Percentiles rank a stretch among this genome's conserved stretches.
phyloP scores from a whole-genome alignment of 306 rosid species.

The Gastrolobium villosum region DNA sequence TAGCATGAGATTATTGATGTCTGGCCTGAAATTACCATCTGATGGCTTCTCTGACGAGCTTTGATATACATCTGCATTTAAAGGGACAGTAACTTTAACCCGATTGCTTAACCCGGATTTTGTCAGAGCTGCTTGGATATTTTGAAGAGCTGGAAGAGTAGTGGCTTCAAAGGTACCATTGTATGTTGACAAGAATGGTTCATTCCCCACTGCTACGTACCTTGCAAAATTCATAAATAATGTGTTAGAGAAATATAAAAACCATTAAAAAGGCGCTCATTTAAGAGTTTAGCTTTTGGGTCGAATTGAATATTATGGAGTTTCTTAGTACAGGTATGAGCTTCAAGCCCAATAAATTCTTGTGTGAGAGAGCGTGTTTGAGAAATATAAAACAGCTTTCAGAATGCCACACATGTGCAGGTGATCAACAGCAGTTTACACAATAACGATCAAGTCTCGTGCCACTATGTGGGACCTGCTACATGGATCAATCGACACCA shows the following conservation, averaged over 20 bases:
- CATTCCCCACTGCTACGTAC: slow-evolving; percentile 96
- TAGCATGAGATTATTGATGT: slow-evolving; percentile 77
- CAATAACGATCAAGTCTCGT: not conserved
- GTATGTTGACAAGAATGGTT: slow-evolving; percentile 85
- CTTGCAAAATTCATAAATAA: slow-evolving; percentile 39
- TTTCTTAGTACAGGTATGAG: no score
- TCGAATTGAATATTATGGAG: no score
- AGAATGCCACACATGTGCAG: not conserved
- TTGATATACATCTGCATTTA: slow-evolving; percentile 83
- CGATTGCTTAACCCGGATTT: slow-evolving; percentile 75
- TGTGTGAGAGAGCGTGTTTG: no score
- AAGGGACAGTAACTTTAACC: slow-evolving; percentile 80
- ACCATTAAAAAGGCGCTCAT: no score
- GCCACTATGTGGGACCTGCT: not conserved
- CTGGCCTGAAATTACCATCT: slow-evolving; percentile 75
- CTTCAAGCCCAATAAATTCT: no score
- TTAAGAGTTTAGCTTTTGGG: no score
- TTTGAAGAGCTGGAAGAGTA: slow-evolving; percentile 88
- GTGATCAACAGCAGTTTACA: not conserved
- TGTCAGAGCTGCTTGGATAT: slow-evolving; percentile 83
- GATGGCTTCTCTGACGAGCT: slow-evolving; percentile 68
- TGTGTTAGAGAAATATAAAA: no score
- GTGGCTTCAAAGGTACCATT: slow-evolving; percentile 74
- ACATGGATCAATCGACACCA: not conserved
- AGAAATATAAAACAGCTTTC: not conserved